Evolutionary conservation across 805 yeast species (phyloP).

Genomic region (Candida tallmaniae): DNA sequence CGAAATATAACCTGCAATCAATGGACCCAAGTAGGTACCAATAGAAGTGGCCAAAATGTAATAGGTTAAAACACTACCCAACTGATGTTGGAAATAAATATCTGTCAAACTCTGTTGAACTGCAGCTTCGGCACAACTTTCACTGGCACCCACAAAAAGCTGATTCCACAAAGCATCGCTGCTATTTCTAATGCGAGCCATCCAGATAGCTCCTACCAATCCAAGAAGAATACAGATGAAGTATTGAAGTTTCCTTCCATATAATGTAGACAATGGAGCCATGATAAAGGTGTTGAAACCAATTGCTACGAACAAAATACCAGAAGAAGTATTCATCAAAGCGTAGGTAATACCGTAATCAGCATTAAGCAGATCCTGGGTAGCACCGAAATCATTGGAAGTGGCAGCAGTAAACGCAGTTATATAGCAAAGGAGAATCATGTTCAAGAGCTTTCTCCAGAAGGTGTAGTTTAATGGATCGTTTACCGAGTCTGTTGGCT

Average conservation of each 20-base stretch:
- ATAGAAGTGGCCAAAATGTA: slow-evolving; percentile 52
- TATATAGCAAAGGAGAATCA: slow-evolving; percentile 34
- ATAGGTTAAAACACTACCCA: slow-evolving; percentile 47
- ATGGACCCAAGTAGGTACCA: slow-evolving; percentile 55
- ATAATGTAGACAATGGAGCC: slow-evolving; percentile 42
- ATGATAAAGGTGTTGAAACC: slow-evolving; percentile 41
- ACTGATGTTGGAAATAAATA: slow-evolving; percentile 38
- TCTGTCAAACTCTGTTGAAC: slow-evolving; percentile 35
- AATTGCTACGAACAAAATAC: slow-evolving; percentile 42
- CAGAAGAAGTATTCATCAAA: slow-evolving; percentile 47
- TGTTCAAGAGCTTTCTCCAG: slow-evolving; percentile 33
- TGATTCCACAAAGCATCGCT: slow-evolving; percentile 46
- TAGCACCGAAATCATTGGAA: slow-evolving; percentile 45
- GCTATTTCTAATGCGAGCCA: slow-evolving; percentile 29
- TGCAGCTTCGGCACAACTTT: slow-evolving; percentile 42
- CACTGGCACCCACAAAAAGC: slow-evolving; percentile 37
- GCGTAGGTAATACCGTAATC: slow-evolving; percentile 40
- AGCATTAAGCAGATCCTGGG: slow-evolving; percentile 42
- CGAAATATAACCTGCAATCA: slow-evolving; percentile 54
- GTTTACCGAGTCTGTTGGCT: slow-evolving; percentile 46
- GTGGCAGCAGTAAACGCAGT: slow-evolving; percentile 48
- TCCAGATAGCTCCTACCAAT: slow-evolving; percentile 43
- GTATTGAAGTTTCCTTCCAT: slow-evolving; percentile 42
- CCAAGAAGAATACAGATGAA: slow-evolving; percentile 38
- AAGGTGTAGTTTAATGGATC: slow-evolving; percentile 45